These are phyloP conservation scores for Metarhizium humberi DNA, from an alignment of 2,329 filamentous ascomycete species.

Conservation along the genomic window DNA sequence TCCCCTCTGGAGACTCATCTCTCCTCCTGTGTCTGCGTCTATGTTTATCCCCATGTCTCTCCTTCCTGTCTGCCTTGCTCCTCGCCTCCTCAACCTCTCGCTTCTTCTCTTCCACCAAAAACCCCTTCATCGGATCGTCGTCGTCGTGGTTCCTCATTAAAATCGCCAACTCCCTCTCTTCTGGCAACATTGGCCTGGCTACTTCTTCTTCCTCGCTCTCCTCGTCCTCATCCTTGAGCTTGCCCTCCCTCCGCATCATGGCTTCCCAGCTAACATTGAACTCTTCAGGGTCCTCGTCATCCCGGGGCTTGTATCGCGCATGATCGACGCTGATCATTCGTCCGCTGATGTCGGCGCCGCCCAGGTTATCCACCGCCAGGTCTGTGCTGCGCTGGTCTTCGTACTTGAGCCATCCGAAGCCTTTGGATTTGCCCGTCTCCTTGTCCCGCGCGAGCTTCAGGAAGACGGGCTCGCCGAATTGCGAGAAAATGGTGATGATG, in stretches of 20 bases:
- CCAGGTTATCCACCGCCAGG: constrained; percentile 90
- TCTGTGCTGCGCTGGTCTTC: constrained; percentile 96
- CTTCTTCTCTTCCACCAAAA: constrained; percentile 82
- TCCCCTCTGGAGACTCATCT: constrained; percentile 24
- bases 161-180: constrained; percentile 70
- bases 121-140: constrained; percentile 95
- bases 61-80: constrained; percentile 40
- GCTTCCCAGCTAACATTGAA: constrained; percentile 51
- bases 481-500: constrained; percentile 91
- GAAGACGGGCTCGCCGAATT: constrained; percentile 91
- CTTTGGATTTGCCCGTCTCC: constrained; percentile 89
- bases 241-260: constrained; percentile 43
- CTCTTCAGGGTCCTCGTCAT: constrained; percentile 61
- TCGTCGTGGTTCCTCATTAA: constrained; percentile 78
- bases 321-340: constrained; percentile 83
- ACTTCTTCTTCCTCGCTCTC: constrained; percentile 38
- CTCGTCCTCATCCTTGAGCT: constrained; percentile 32
- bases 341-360: constrained; percentile 75
- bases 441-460: constrained; percentile 89
- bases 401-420: constrained; percentile 95
- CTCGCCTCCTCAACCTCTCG: constrained; percentile 69
- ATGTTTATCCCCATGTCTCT: constrained; percentile 32
- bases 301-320: constrained; percentile 79
- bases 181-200: constrained; percentile 58
- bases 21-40: constrained; percentile 20